Conservation (phyloP, 2,329 filamentous ascomycete species). For the Fusarium acutatum region DNA sequence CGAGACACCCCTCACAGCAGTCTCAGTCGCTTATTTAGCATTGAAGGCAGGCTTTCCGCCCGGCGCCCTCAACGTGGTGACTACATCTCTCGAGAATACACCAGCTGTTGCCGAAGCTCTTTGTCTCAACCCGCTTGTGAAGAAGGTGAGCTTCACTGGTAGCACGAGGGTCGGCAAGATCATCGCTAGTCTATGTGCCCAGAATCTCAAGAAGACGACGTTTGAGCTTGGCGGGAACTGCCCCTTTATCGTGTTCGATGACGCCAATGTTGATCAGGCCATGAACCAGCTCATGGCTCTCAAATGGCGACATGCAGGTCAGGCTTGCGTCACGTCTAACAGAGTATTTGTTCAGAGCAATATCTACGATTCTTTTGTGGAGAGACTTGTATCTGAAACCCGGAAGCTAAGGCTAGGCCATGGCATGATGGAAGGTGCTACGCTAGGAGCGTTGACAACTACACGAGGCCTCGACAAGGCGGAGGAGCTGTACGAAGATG, state of each 20-base stretch:
- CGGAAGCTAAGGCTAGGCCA: neutral
- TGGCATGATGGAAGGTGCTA: neutral
- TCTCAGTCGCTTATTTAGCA: conserved; percentile 73
- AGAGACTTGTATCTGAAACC: neutral
- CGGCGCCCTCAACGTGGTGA: conserved; percentile 68
- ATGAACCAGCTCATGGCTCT: neutral
- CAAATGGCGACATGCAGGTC: conserved; percentile 75
- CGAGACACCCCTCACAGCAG: conserved; percentile 76
- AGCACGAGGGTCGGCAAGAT: conserved; percentile 74
- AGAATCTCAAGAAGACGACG: conserved; percentile 71
- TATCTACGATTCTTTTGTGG: conserved; percentile 59
- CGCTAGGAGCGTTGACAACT: conserved; percentile 22
- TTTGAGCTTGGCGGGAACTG: conserved; percentile 78
- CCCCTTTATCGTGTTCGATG: conserved; percentile 71
- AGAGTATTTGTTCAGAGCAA: conserved; percentile 65
- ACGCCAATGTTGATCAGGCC: conserved; percentile 58
- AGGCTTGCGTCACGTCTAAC: conserved; percentile 73
- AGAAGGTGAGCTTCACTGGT: conserved; percentile 83
- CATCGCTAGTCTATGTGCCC: conserved; percentile 66
- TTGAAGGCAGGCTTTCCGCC: conserved; percentile 77
- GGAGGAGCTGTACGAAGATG: conserved; percentile 8
- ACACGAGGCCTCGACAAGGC: conserved; percentile 4
- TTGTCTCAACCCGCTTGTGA: conserved; percentile 54
- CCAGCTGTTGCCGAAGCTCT: conserved; percentile 55
- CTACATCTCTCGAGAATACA: conserved; percentile 54